A percentile compares a stretch with the other conserved stretches of the same genome.
phyloP scores from a whole-genome alignment of 2,329 filamentous ascomycete genomes.

The Xylogone sp. region DNA sequence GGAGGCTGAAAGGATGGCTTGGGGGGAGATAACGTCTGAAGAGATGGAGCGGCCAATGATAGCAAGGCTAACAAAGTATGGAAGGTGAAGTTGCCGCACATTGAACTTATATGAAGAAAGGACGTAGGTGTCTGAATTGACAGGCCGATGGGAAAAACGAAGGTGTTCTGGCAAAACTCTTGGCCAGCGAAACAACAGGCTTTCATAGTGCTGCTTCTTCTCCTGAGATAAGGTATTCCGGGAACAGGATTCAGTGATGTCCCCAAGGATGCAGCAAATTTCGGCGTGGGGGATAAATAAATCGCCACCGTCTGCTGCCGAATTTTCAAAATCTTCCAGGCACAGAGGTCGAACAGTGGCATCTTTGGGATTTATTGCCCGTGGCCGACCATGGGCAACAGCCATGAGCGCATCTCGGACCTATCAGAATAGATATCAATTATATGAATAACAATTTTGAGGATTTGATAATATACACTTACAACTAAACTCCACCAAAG shows the following conservation, averaged over 20 bases:
- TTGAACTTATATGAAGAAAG: constrained; percentile 27
- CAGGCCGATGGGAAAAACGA: neutral
- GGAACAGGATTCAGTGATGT: constrained; percentile 5
- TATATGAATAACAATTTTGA: too few species aligned
- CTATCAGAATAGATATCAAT: too few species aligned
- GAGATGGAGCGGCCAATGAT: constrained; percentile 2
- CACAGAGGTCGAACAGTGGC: constrained; percentile 1
- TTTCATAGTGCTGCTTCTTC: constrained; percentile 2
- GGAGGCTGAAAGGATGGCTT: constrained; percentile 2
- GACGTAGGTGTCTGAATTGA: neutral
- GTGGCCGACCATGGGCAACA: constrained; percentile 22
- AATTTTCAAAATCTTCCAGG: constrained; percentile 3
- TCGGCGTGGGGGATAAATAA: constrained; percentile 4
- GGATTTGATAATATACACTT: too few species aligned
- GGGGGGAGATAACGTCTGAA: neutral
- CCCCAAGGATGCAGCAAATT: constrained; percentile 4
- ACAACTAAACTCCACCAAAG: constrained; percentile 41
- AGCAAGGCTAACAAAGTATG: constrained; percentile 5
- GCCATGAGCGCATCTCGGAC: constrained; percentile 36
- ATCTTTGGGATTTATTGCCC: constrained; percentile 5
- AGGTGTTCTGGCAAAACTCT: constrained; percentile 25
- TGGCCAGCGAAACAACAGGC: constrained; percentile 32
- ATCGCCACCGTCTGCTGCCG: neutral
- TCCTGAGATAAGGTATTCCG: neutral
- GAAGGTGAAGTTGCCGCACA: constrained; percentile 2